These are phyloP conservation scores for Scheffersomyces insectosa DNA, from an alignment of 1,139 yeast species.

Conservation along the genomic window DNA sequence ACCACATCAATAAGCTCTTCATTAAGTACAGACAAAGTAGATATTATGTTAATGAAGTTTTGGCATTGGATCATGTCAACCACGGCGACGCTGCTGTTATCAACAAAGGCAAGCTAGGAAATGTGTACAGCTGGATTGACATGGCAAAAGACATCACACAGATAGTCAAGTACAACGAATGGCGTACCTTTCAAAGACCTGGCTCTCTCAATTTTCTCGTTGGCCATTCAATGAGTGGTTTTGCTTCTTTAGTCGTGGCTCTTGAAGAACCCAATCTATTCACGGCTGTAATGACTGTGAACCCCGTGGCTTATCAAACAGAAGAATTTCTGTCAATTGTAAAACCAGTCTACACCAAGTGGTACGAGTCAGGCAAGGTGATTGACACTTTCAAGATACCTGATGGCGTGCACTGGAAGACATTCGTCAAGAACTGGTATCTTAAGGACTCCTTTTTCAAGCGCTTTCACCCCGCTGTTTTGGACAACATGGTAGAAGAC, in stretches of 20 bases:
- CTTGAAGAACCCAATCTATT: conserved; percentile 5
- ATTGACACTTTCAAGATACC: conserved; percentile 3
- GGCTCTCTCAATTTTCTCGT: conserved; percentile 7
- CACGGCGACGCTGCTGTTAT: conserved; percentile 10
- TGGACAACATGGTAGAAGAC: conserved; percentile 5
- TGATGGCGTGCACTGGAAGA: background rate
- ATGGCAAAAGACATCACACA: conserved; percentile 7
- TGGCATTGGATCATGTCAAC: conserved; percentile 10
- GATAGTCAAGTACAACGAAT: conserved; percentile 6
- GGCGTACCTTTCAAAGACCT: background rate
- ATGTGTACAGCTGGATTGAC: conserved; percentile 8
- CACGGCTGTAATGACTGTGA: conserved; percentile 5
- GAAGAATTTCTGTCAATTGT: background rate
- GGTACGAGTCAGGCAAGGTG: conserved; percentile 6
- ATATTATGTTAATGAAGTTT: conserved; percentile 24
- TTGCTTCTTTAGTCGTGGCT: conserved; percentile 30
- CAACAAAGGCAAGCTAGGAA: conserved; percentile 8
- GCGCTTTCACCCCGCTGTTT: conserved; percentile 2
- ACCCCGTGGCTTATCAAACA: conserved; percentile 9
- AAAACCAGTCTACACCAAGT: background rate
- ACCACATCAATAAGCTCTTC: conserved; percentile 8
- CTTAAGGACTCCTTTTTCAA: conserved; percentile 1
- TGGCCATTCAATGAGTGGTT: conserved; percentile 15
- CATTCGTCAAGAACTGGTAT: background rate
- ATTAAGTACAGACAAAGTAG: conserved; percentile 1